These are phyloP conservation scores for Saccharomycopsis lassenensis DNA, from an alignment of 805 yeast species.

Conservation along the genomic window DNA sequence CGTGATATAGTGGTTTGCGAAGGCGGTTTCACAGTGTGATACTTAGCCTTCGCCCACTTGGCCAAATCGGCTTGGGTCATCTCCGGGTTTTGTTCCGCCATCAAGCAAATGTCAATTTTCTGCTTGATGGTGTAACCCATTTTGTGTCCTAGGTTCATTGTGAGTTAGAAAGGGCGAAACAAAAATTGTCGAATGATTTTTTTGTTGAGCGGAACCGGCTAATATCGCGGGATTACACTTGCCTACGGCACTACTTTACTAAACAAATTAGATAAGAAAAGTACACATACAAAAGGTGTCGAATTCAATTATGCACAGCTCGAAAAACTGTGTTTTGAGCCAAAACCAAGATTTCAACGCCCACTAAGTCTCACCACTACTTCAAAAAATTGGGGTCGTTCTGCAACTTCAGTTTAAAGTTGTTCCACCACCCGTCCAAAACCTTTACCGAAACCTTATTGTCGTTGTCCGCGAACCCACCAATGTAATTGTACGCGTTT, in stretches of 20 bases:
- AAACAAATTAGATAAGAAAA: no score
- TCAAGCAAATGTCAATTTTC: conserved; percentile 54
- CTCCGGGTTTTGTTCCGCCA: conserved; percentile 55
- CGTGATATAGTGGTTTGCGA: conserved; percentile 61
- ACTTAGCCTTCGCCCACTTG: conserved; percentile 48
- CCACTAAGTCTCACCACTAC: no score
- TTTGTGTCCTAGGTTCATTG: conserved; percentile 7
- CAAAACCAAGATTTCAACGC: no score
- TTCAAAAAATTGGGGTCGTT: conserved; percentile 80
- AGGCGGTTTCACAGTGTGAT: conserved; percentile 42
- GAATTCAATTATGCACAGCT: no score
- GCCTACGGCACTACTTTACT: no score
- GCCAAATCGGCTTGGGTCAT: conserved; percentile 62
- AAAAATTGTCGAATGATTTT: no score
- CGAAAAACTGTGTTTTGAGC: no score
- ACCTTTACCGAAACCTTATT: conserved; percentile 82
- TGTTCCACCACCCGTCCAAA: conserved; percentile 93
- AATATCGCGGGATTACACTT: no score
- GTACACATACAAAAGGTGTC: no score
- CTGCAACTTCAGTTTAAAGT: conserved; percentile 62
- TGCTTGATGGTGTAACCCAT: conserved; percentile 55
- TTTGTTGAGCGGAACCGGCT: no score
- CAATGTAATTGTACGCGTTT: conserved; percentile 82
- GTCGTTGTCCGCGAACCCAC: conserved; percentile 71
- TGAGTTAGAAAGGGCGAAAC: no score